Evolutionary conservation across 208 protist species (phyloP).

Genomic region (Tritrichomonas musculus): DNA sequence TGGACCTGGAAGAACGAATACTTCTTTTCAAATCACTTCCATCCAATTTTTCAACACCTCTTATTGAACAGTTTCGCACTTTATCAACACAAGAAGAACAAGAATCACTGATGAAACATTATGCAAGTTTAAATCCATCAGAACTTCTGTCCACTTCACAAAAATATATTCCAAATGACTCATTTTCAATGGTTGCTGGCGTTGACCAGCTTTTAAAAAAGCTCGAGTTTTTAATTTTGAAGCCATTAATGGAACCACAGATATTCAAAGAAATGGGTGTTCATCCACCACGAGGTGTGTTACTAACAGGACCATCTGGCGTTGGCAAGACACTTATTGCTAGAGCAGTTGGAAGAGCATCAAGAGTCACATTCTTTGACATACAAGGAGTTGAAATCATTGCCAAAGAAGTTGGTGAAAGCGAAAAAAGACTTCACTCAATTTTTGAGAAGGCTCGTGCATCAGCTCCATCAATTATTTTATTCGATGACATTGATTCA

Average conservation of each 20-base stretch:
- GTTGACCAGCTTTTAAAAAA: not conserved
- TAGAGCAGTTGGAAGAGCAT: not conserved
- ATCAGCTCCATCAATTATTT: not conserved
- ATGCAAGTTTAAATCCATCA: not conserved
- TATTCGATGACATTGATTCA: conserved; percentile 20
- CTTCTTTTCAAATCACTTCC: not conserved
- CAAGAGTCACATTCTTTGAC: conserved; percentile 8
- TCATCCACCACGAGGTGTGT: not conserved
- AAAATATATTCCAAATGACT: no score
- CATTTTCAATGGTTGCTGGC: not conserved
- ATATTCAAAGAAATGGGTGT: not conserved
- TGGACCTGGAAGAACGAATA: not conserved
- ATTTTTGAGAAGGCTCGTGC: not conserved
- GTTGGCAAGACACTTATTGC: not conserved
- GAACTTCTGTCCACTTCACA: not conserved
- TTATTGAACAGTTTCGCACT: not conserved
- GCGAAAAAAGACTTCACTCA: not conserved
- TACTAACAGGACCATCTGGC: not conserved
- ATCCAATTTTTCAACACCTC: not conserved
- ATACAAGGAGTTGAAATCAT: not conserved
- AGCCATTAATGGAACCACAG: not conserved
- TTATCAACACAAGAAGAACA: not conserved
- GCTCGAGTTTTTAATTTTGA: not conserved
- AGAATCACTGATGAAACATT: not conserved
- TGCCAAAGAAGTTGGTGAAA: not conserved